Evolutionary conservation across 371 early-diverging fungal species (phyloP).

Genomic region (Apophysomyces variabilis): DNA sequence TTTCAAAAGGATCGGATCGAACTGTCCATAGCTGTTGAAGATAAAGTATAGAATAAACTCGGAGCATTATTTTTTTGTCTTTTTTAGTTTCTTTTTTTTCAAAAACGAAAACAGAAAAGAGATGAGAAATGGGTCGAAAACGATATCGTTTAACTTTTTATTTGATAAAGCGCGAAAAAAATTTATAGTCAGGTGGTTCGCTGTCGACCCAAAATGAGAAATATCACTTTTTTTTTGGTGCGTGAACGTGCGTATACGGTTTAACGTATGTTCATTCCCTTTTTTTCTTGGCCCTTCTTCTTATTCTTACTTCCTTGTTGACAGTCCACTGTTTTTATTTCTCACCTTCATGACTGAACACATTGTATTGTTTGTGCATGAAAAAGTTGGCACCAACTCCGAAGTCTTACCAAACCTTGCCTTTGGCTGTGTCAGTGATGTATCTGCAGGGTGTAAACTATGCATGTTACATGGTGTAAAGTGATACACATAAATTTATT

Average conservation of each 20-base stretch:
- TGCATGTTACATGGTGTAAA: background rate
- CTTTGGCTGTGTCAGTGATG: conserved; percentile 1
- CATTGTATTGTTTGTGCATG: conserved; percentile 6
- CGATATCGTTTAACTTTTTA: background rate
- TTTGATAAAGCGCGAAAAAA: conserved; percentile 10
- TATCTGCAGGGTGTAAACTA: background rate
- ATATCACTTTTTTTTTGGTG: background rate
- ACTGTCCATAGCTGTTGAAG: conserved; percentile 8
- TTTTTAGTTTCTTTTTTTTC: too few relatives aligned
- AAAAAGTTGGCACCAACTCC: conserved; percentile 10
- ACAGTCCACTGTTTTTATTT: background rate
- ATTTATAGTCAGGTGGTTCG: conserved; percentile 1
- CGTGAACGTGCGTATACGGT: background rate
- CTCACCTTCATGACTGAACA: background rate
- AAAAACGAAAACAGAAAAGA: background rate
- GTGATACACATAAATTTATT: too few relatives aligned
- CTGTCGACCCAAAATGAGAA: too few relatives aligned
- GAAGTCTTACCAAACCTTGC: background rate
- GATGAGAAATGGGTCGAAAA: background rate
- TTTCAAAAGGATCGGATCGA: conserved; percentile 1
- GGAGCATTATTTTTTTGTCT: background rate
- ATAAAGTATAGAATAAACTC: conserved; percentile 5
- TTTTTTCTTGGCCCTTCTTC: too few relatives aligned
- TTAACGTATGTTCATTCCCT: too few relatives aligned
- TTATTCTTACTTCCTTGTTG: conserved; percentile 5